Conservation (phyloP, 805 yeast species). For the Ogataea paraovalis region DNA sequence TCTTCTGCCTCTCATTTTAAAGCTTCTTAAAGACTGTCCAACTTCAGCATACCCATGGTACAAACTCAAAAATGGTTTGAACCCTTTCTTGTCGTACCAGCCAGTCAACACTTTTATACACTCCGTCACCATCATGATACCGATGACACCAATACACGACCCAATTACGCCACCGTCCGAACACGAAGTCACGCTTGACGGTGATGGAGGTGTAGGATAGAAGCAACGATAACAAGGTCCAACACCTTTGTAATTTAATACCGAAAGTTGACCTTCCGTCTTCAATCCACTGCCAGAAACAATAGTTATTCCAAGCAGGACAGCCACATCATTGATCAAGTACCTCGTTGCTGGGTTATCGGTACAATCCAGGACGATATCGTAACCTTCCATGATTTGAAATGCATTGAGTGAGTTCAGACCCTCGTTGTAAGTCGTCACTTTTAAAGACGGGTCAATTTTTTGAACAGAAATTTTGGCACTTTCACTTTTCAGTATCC, state of each 20-base stretch:
- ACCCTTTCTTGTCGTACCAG: constrained; percentile 48
- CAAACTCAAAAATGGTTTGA: constrained; percentile 64
- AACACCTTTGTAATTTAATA: constrained; percentile 56
- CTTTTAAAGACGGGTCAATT: constrained; percentile 66
- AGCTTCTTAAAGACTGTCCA: constrained; percentile 62
- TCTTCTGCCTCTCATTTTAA: constrained; percentile 75
- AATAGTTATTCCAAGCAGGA: constrained; percentile 60
- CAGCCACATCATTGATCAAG: constrained; percentile 80
- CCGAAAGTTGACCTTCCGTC: constrained; percentile 84
- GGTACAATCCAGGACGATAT: constrained; percentile 85
- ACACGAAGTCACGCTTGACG: constrained; percentile 77
- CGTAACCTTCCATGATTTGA: constrained; percentile 58
- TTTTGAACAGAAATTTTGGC: constrained; percentile 52
- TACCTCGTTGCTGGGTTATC: constrained; percentile 89
- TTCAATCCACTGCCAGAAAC: constrained; percentile 91
- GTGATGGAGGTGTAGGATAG: constrained; percentile 86
- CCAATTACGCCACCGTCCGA: constrained; percentile 94
- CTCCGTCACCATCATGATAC: constrained; percentile 85
- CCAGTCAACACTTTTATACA: constrained; percentile 69
- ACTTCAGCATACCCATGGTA: constrained; percentile 57
- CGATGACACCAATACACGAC: constrained; percentile 92
- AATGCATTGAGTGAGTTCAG: constrained; percentile 57
- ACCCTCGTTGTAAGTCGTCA: constrained; percentile 48
- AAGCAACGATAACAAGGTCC: constrained; percentile 97
- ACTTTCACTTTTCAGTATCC: constrained; percentile 72